Evolutionary conservation across 345 rosid species (phyloP).

Genomic region (Pugionium dolabratum): DNA sequence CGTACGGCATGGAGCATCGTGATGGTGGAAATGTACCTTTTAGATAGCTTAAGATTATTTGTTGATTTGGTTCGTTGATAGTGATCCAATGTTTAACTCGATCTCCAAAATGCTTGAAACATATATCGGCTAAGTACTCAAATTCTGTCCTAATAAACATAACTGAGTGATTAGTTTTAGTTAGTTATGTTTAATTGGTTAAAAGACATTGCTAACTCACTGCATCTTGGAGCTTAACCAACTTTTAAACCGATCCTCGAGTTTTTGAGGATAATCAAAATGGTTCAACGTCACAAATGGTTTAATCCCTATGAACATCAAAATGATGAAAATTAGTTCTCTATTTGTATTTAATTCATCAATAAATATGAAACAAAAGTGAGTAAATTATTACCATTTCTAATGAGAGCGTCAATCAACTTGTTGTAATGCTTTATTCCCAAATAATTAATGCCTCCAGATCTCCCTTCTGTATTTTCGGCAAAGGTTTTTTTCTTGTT

Average conservation of each 20-base stretch:
- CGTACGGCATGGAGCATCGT: constrained; percentile 50
- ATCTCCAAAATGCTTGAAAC: constrained; percentile 64
- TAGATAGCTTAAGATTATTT: constrained; percentile 37
- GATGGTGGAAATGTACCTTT: constrained; percentile 49
- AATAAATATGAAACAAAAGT: neutral
- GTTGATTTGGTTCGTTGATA: constrained; percentile 58
- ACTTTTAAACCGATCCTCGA: constrained; percentile 65
- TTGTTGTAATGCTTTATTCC: constrained; percentile 66
- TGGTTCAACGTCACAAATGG: constrained; percentile 82
- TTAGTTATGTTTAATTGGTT: neutral
- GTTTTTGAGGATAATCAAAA: constrained; percentile 73
- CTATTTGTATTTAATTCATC: neutral
- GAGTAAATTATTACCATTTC: constrained; percentile 40
- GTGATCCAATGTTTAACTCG: constrained; percentile 65
- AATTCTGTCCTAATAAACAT: constrained; percentile 51
- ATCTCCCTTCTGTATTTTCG: constrained; percentile 58
- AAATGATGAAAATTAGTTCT: neutral
- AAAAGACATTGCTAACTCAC: constrained; percentile 39
- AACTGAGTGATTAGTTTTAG: neutral
- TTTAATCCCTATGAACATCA: constrained; percentile 56
- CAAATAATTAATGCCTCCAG: constrained; percentile 54
- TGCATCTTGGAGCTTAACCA: constrained; percentile 70
- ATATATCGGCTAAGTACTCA: constrained; percentile 50
- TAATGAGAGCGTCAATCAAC: constrained; percentile 57
- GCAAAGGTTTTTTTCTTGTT: neutral